Base-by-base conservation (phyloP, 768 basidiomycete genomes). In the Paxillus involutus region DNA sequence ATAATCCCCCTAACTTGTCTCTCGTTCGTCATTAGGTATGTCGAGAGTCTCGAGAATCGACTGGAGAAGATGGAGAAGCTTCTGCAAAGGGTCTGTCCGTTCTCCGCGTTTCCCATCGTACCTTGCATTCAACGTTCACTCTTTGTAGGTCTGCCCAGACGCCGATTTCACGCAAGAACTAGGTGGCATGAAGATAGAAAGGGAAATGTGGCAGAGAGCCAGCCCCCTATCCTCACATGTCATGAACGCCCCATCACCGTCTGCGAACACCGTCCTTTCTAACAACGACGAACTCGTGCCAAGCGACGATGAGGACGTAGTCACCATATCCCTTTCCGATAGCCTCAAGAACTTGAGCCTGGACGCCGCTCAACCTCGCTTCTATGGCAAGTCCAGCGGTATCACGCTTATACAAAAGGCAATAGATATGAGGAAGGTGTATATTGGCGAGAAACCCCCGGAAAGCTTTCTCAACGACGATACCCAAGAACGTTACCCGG, bases 21-120 rank as follows among this genome's bases (percentile, higher is more conserved):
- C 6, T 39, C 30, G 26, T 39, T 45, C 35, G 6, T 51, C 29
- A 9, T 32, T 53, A 84, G 83, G 57, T 85, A 85, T 65, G 79
- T 85, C 16, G 81, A 86, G 61, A 78, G 76, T 46, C 73, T 88
- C 36, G 86, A 88, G 67, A 75, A 66, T 52, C 77, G 85, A 11
- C 65, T 88, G 2, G 80, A 83, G 52, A 86, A 84, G 62, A 81
- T 88, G 76, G 84, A 88, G 64, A 77, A 73, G 55, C 73, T 88
- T 4, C 66, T 88, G 19, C 74, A 71, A 50, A 80, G 77, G 69
- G 86, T 83, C 29, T 53, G 56, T 14, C 21, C 21, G 36, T 21
- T 36, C 37, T 21, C 14, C 21, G 1, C 24, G 16, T 30, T 53
- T 29, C 47, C 43, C n/a, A 26, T 53, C 19, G 29, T 59, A 24